Percentiles rank a stretch among this genome's conserved stretches.
phyloP scores from a whole-genome alignment of 257 asterid species.

The Scutellaria minor region DNA sequence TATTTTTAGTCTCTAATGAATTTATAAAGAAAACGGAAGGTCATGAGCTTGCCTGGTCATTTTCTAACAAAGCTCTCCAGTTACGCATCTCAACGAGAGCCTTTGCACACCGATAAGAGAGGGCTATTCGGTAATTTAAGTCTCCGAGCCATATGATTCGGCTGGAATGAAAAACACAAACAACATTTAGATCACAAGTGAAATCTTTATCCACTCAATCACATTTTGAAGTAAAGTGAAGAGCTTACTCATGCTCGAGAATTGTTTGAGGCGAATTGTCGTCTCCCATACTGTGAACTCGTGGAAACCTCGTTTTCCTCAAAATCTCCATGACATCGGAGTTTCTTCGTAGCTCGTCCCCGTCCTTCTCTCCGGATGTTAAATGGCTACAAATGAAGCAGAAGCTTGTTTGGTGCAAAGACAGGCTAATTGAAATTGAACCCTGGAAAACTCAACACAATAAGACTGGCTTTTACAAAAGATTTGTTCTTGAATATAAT shows the following conservation, averaged over 20 bases:
- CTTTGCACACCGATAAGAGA: slow-evolving; percentile 88
- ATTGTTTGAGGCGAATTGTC: slow-evolving; percentile 89
- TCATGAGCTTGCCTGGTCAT: slow-evolving; percentile 75
- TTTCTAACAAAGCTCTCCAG: slow-evolving; percentile 93
- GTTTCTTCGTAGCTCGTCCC: slow-evolving; percentile 90
- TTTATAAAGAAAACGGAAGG: slow-evolving; percentile 18
- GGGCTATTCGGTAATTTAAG: slow-evolving; percentile 85
- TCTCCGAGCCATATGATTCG: slow-evolving; percentile 98
- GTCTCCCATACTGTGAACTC: slow-evolving; percentile 67
- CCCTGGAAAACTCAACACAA: slow-evolving; percentile 64
- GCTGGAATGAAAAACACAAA: slow-evolving; percentile 44
- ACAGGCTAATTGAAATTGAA: slow-evolving; percentile 96
- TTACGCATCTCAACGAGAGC: slow-evolving; percentile 97
- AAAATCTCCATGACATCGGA: slow-evolving; percentile 97
- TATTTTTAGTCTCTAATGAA: background rate
- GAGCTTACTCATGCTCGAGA: slow-evolving; percentile 89
- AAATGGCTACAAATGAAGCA: slow-evolving; percentile 96
- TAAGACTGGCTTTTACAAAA: slow-evolving; percentile 26
- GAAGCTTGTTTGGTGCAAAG: slow-evolving; percentile 97
- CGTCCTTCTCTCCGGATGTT: slow-evolving; percentile 98
- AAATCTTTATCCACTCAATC: background rate
- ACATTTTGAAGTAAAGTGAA: background rate
- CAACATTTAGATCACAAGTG: background rate
- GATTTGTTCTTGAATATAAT: background rate
- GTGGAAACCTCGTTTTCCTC: slow-evolving; percentile 94